A percentile compares a stretch with the other conserved stretches of the same genome.
phyloP scores from a whole-genome alignment of 2,329 filamentous ascomycete species.

The Rhexocercosporidium sp. region DNA sequence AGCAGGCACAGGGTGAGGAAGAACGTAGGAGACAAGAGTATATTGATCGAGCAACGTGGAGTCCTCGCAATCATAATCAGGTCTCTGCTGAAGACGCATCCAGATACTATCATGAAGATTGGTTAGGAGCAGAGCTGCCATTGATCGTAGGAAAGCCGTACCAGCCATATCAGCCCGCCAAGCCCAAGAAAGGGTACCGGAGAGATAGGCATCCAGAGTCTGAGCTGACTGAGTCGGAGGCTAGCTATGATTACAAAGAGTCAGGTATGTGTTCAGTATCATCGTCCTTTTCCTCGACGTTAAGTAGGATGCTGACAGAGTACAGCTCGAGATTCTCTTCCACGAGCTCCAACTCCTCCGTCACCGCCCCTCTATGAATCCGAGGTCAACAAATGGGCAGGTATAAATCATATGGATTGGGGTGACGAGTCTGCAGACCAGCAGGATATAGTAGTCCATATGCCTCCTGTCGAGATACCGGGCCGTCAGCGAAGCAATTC shows the following conservation, averaged over 20 bases:
- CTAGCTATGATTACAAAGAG: background rate
- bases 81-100: conserved; percentile 25
- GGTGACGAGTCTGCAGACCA: background rate
- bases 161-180: background rate
- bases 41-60: conserved; percentile 18
- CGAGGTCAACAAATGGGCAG: background rate
- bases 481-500: conserved; percentile 9
- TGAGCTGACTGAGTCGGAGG: conserved; percentile 22
- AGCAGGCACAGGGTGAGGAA: conserved; percentile 15
- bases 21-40: conserved; percentile 25
- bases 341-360: conserved; percentile 26
- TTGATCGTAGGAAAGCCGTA: conserved; percentile 3
- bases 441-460: background rate
- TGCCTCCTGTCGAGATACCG: background rate
- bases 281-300: background rate
- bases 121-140: conserved; percentile 16
- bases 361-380: conserved; percentile 6
- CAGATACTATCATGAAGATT: conserved; percentile 32
- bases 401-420: conserved; percentile 3
- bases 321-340: conserved; percentile 8
- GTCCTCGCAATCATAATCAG: background rate
- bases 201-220: conserved; percentile 17
- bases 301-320: conserved; percentile 6
- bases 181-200: conserved; percentile 15
- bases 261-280: background rate